Evolutionary conservation across 768 basidiomycete genomes (phyloP), one percentile per base, ranked within the genome.

Genomic region (Myochromella boudieri): DNA sequence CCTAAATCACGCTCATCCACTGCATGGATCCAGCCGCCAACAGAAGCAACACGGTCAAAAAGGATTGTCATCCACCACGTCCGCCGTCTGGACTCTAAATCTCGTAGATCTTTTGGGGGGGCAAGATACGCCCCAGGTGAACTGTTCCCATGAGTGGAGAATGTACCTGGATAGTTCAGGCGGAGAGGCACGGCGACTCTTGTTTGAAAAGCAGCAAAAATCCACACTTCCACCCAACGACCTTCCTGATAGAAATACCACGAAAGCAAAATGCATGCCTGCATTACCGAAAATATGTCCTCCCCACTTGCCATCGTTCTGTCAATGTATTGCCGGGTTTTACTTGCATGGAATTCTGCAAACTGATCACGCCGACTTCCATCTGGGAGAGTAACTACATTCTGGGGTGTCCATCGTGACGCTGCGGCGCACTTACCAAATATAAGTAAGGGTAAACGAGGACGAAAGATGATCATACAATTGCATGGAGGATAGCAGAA

Each of bases 171-270:
- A 62, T 89, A 90, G 64, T 93, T 93, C 21, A 91, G 67, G 33
- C 90, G 82, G 24, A 93, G 72, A 4, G 90, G 91, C 14, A 92
- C 76, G 20, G 88, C 86, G 15, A 88, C 87, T 24, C 90, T 77
- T 12, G 84, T 88, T 60, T 91, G 87, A 58, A 91, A 91, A 10
- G 80, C 87, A 15, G 91, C 88, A 65, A 91, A 91, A 31, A 91
- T 87, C 91, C 91, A 92, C 3, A 92, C 85, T 66, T 93, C 91
- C 7, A 92, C 90, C 91, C 91, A 81, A 44, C 89, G 77, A 2
- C 91, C 90, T 65, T 92, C 91, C 46, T 90, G 85, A 60, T 91
- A 93, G 55, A 92, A 91, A 66, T 90, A 92, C 91, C 91, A 93
- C 1, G 87, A 88, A 14, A 93, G 77, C 18, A 93, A 69, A 51